A percentile compares a stretch with the other conserved stretches of the same genome.
phyloP scores from a whole-genome alignment of 2,329 filamentous ascomycete species.

The Trichoderma asperellum region DNA sequence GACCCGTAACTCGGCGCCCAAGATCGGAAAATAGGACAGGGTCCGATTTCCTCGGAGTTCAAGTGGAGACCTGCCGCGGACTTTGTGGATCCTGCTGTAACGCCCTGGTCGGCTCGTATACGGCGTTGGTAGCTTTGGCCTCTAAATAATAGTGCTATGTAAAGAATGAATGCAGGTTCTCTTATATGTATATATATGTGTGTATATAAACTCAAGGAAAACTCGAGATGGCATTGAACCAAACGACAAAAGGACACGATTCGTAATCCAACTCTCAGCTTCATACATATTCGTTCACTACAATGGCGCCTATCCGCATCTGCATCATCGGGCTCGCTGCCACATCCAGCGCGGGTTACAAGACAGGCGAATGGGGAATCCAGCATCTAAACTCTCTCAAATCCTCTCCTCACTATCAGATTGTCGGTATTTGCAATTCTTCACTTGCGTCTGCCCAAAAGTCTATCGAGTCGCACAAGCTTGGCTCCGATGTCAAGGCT shows the following conservation, averaged over 20 bases:
- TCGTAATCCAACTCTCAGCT: not conserved
- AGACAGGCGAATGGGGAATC: constrained; percentile 17
- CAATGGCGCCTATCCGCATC: constrained; percentile 22
- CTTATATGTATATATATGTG: not conserved
- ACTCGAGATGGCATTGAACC: not conserved
- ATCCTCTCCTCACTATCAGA: not conserved
- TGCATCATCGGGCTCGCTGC: constrained; percentile 18
- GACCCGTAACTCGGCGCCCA: not conserved
- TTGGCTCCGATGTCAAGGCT: constrained; percentile 13
- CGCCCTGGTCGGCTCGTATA: not conserved
- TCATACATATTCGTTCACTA: not conserved
- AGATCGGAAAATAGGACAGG: not conserved
- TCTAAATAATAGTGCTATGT: not conserved
- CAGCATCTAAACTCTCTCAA: constrained; percentile 6
- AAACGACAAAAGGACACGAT: not conserved
- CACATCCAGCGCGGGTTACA: constrained; percentile 1
- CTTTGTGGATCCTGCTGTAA: constrained; percentile 4
- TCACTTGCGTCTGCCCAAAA: constrained; percentile 7
- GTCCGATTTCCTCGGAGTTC: constrained; percentile 11
- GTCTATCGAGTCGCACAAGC: constrained; percentile 16
- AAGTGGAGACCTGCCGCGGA: constrained; percentile 17
- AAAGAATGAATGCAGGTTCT: not conserved
- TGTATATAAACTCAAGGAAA: not conserved
- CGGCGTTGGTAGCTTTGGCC: not conserved
- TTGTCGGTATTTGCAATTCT: constrained; percentile 16